Evolutionary conservation across 2,329 filamentous ascomycete species (phyloP), one percentile per base, ranked within the genome.

Genomic region (Coniochaeta prunicola): DNA sequence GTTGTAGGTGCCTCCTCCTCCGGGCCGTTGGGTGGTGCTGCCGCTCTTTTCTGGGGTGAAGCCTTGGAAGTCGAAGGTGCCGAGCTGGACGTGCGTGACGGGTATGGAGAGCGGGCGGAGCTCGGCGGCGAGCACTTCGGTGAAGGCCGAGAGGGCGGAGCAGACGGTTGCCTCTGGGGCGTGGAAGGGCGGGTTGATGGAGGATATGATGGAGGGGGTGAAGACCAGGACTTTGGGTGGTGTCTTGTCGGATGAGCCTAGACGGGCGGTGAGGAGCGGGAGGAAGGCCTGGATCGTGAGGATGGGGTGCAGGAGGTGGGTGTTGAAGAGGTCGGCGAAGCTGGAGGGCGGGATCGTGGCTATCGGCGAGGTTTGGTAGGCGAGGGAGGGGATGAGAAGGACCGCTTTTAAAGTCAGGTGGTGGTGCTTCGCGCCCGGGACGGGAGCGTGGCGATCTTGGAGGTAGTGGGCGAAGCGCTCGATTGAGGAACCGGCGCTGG

Each of bases 281-380:
- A 97, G 80, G 75, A 97, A 94, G 57, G 90, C 84, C 74, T 97
- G 92, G 40, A 92, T 87, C 5, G 90, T 92, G 57, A 96, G 83
- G 64, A 97, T 91, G 1, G 93, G 93, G 59, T 92, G 89, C 58
- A 97, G 82, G 13, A 99, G 83, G 68, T 96, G 92, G 17, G 91
- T 93, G 73, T 97, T 96, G 71, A 97, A 86, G 34, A 92, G 88
- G 69, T 97, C 91, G 63, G 91, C 90, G 77, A 96, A 94, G 66
- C 85, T 87, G 31, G 90, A 90, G 0, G 91, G 87, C 7, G 90
- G 86, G 60, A 97, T 88, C 4, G 91, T 92, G 62, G 92, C 91
- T 62, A 97, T 89, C 21, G 91, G 89, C 4, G 90, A 91, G 28
- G 88, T 87, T 57, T 91, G 88, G 71, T 92, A 96, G 68, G 89